These are phyloP conservation scores for Globomyces pollinis-pini DNA, from an alignment of 192 early-diverging fungal species.

Conservation along the genomic window DNA sequence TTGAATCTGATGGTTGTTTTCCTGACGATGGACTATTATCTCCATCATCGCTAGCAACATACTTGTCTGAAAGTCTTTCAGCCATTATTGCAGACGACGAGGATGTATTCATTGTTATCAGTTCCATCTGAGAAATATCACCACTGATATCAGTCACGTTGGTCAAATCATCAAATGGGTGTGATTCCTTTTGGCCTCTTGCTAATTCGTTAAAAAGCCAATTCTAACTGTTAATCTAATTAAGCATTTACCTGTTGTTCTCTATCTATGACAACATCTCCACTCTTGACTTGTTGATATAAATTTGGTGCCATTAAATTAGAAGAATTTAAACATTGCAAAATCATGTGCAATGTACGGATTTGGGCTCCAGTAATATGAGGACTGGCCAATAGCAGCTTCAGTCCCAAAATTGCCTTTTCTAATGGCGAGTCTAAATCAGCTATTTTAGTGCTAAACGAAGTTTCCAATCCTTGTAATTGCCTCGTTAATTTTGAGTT, in stretches of 20 bases:
- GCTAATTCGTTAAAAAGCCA: slow-evolving; percentile 49
- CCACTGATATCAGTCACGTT: not conserved
- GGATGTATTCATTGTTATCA: not conserved
- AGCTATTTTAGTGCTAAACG: slow-evolving; percentile 30
- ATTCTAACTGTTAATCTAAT: slow-evolving; percentile 26
- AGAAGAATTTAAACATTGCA: slow-evolving; percentile 36
- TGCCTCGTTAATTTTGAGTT: slow-evolving; percentile 40
- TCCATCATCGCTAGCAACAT: not conserved
- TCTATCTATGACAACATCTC: slow-evolving; percentile 41
- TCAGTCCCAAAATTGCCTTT: slow-evolving; percentile 39
- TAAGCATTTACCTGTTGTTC: slow-evolving; percentile 37
- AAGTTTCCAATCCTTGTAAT: slow-evolving; percentile 33
- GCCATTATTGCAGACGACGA: not conserved
- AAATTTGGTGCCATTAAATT: slow-evolving; percentile 47
- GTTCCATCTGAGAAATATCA: not conserved
- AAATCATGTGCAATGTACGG: slow-evolving; percentile 33
- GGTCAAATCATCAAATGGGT: slow-evolving; percentile 14
- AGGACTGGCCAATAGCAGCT: slow-evolving; percentile 32
- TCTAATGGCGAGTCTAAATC: slow-evolving; percentile 50
- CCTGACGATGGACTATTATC: not conserved
- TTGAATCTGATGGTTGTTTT: not conserved
- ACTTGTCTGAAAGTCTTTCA: not conserved
- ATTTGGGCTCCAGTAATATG: slow-evolving; percentile 26
- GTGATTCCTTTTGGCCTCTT: slow-evolving; percentile 4
- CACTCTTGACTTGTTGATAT: slow-evolving; percentile 40